phyloP scores from a whole-genome alignment of 176 grass and related monocot genomes.

The Alopecurus myosuroides region DNA sequence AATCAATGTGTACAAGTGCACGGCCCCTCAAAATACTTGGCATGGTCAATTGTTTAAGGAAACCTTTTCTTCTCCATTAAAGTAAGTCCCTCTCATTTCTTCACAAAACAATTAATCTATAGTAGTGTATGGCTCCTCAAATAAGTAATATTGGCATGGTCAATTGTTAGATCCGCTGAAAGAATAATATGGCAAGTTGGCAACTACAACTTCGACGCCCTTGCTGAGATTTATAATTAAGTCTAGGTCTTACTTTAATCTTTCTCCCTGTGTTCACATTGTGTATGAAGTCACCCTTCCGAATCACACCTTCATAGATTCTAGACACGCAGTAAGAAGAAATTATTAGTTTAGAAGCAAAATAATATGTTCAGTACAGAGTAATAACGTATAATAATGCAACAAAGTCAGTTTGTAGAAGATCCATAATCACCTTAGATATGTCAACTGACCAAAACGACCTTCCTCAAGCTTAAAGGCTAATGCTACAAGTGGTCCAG shows the following conservation, averaged over 20 bases:
- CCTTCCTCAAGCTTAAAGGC: constrained; percentile 99
- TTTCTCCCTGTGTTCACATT: constrained; percentile 98
- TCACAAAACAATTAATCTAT: background rate
- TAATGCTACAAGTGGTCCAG: constrained; percentile 79
- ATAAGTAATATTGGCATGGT: background rate
- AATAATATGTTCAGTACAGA: constrained; percentile 4
- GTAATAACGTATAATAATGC: constrained; percentile 5
- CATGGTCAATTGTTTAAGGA: background rate
- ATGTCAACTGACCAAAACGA: constrained; percentile 97
- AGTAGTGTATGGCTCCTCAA: background rate
- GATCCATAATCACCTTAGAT: constrained; percentile 60
- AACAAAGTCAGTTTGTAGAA: constrained; percentile 7
- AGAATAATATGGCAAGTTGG: background rate
- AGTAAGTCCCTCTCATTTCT: background rate
- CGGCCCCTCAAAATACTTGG: background rate
- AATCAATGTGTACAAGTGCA: background rate
- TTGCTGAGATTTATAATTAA: constrained; percentile 10
- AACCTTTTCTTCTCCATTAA: background rate
- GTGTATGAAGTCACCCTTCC: constrained; percentile 90
- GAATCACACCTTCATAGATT: constrained; percentile 92
- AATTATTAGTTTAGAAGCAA: constrained; percentile 17
- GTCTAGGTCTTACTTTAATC: constrained; percentile 64
- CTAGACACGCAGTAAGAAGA: constrained; percentile 39
- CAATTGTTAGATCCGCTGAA: background rate
- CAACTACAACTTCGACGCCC: background rate